Conservation (phyloP, 1,284 basidiomycete species). For the Phellinidium pouzarii region DNA sequence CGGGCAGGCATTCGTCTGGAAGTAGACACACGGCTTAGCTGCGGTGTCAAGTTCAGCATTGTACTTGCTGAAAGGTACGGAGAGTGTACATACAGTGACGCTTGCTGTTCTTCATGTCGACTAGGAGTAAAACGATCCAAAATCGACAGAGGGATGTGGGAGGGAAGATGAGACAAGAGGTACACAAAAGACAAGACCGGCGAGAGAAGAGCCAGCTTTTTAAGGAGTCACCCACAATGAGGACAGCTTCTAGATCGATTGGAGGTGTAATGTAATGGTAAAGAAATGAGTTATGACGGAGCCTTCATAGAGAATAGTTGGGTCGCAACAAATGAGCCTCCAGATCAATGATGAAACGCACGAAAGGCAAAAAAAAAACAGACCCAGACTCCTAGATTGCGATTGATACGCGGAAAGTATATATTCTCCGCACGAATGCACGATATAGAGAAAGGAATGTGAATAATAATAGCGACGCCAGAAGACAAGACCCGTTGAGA, state of each 20-base stretch:
- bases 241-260: constrained; percentile 1
- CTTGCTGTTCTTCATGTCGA: constrained; percentile 13
- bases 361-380: constrained; percentile 3
- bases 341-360: background rate
- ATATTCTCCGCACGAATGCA: background rate
- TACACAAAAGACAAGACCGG: background rate
- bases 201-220: background rate
- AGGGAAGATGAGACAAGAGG: background rate
- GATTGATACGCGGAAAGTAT: background rate
- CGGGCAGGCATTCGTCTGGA: constrained; percentile 22
- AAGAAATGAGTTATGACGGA: constrained; percentile 2
- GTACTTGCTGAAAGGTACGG: background rate
- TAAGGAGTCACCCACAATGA: background rate
- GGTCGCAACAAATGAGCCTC: constrained; percentile 7
- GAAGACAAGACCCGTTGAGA: constrained; percentile 4
- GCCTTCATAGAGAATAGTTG: constrained; percentile 1
- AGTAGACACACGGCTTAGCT: constrained; percentile 25
- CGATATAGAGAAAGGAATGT: background rate
- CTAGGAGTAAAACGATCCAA: background rate
- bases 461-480: background rate
- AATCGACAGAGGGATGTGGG: background rate
- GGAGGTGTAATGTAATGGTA: constrained; percentile 5
- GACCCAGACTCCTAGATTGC: background rate
- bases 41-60: background rate
- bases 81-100: constrained; percentile 13